phyloP scores from a whole-genome alignment of 805 yeast species.

The Zygosaccharomyces lentus region DNA sequence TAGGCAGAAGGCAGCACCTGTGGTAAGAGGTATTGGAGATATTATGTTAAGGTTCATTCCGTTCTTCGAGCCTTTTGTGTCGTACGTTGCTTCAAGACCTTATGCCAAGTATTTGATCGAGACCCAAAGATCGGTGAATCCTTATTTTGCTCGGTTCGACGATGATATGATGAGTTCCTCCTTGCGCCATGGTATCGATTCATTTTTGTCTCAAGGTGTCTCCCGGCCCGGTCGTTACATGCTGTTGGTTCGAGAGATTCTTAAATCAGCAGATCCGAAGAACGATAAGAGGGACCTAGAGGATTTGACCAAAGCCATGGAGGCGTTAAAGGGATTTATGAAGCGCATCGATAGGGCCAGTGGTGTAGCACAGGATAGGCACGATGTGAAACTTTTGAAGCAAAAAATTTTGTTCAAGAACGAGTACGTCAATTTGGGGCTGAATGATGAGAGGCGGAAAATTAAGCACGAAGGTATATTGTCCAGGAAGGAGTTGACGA shows the following conservation, averaged over 20 bases:
- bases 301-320: conserved; percentile 65
- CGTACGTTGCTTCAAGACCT: conserved; percentile 90
- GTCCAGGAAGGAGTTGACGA: conserved; percentile 32
- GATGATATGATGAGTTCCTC: conserved; percentile 76
- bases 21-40: conserved; percentile 83
- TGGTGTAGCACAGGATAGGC: conserved; percentile 91
- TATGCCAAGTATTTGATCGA: conserved; percentile 95
- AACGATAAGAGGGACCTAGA: conserved; percentile 44
- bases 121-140: conserved; percentile 84
- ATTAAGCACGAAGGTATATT: conserved; percentile 44
- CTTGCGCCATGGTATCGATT: conserved; percentile 64
- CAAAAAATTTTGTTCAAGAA: conserved; percentile 80
- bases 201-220: conserved; percentile 91
- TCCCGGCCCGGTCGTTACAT: conserved; percentile 96
- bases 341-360: conserved; percentile 73
- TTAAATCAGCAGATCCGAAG: conserved; percentile 83
- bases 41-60: conserved; percentile 79
- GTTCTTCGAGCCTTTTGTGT: conserved; percentile 84
- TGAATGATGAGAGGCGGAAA: conserved; percentile 75
- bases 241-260: conserved; percentile 70
- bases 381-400: conserved; percentile 79
- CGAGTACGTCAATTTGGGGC: conserved; percentile 79
- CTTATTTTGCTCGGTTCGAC: conserved; percentile 87
- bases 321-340: conserved; percentile 68
- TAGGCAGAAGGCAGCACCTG: conserved; percentile 80